Base-by-base conservation (phyloP, 2,329 filamentous ascomycete genomes). In the Botrytis medusae region DNA sequence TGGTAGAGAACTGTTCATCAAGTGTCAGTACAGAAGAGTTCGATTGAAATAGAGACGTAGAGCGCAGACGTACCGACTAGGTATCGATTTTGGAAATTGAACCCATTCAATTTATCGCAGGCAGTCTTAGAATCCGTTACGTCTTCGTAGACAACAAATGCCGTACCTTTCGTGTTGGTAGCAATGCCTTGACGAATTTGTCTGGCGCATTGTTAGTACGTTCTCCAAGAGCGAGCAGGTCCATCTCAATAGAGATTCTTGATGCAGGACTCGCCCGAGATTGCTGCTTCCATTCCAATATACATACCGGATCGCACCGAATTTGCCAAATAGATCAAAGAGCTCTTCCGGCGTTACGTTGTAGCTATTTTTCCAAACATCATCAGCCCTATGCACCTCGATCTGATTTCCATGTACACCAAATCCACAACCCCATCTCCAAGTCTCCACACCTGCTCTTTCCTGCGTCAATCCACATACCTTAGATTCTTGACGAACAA, bases 401-500 rank as follows among this genome's bases (percentile, higher is more conserved):
- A 51, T 88, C 37, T 42, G 90, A 77, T 54, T 72, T 77, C 34
- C 75, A 60, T 76, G 75, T 73, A 65, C 72, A 74, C 71, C 74
- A 73, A 73, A 68, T 69, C 59, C 48, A 46, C 51, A 34, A 62
- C 14, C 62, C 48, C 62, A 60, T 68, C 32, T 48, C n/a, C 40
- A 37, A 59, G n/a, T 68, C 71, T 54, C 46, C 37, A 61, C 68
- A 61, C 9, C 51, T 37, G 22, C 54, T 60, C 68, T 61, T 22
- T 62, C 54, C 29, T 61, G 40, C 48, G 68, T 46, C 71, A 61
- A 61, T 69, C 42, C 48, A 85, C 87, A 79, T 84, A 97, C 94
- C 93, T 97, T 87, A 98, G 90, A 90, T 99, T 98, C 93, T 98
- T 98, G 82, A 98, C 95, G 90, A 98, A 98, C 87, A 99, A 93